Conservation (phyloP, 164 flowering plant genomes). For the Chimonanthus salicifolius region DNA sequence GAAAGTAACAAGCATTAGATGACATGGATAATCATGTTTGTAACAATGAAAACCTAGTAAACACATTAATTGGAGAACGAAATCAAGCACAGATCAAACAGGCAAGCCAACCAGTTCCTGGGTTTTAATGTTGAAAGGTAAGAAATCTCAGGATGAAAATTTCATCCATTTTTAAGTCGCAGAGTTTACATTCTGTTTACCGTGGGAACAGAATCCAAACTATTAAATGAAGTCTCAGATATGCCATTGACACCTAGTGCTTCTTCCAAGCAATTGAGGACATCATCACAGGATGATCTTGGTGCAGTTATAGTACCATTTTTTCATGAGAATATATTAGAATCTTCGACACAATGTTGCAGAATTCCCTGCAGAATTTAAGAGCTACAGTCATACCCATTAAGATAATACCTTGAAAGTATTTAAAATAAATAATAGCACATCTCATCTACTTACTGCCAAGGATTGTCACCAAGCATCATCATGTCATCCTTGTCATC, state of each 20-base stretch:
- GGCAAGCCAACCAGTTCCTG: background rate
- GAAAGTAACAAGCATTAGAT: too few species aligned
- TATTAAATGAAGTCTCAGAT: constrained; percentile 52
- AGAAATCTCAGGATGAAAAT: background rate
- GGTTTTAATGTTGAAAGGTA: background rate
- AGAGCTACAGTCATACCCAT: background rate
- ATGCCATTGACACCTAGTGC: constrained; percentile 48
- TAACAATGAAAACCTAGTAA: too few species aligned
- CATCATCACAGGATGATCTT: constrained; percentile 60
- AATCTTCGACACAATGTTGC: constrained; percentile 66
- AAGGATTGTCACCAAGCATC: constrained; percentile 93
- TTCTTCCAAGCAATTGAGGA: constrained; percentile 82
- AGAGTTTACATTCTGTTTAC: constrained; percentile 21
- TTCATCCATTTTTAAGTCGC: background rate
- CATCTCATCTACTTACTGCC: constrained; percentile 57
- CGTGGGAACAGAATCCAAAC: constrained; percentile 49
- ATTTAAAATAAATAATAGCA: background rate
- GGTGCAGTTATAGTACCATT: constrained; percentile 62
- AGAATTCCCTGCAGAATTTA: constrained; percentile 62
- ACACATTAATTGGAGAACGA: background rate
- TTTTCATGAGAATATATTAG: constrained; percentile 72
- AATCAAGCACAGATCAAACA: background rate
- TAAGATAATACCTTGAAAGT: background rate
- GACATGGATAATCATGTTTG: too few species aligned
- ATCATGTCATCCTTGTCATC: constrained; percentile 82